Conservation (phyloP, 257 asterid species). For the Solanum chiquidenum region DNA sequence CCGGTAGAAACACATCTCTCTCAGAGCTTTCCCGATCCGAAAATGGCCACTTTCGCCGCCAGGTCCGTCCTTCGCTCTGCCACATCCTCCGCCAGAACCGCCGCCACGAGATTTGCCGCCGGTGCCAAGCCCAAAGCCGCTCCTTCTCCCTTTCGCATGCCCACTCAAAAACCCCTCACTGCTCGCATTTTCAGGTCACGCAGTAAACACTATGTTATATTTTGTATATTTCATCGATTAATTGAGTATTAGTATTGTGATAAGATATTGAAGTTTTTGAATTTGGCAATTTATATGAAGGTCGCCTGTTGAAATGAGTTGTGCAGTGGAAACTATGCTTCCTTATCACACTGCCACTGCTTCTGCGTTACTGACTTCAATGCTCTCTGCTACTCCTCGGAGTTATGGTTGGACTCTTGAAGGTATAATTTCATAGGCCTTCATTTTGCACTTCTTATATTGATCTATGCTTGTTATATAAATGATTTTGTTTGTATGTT, state of each 20-base stretch:
- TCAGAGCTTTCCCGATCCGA: conserved; percentile 9
- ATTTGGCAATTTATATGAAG: conserved; percentile 8
- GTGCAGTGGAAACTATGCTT: conserved; percentile 60
- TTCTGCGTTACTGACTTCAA: conserved; percentile 71
- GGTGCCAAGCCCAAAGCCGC: conserved; percentile 37
- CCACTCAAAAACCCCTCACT: conserved; percentile 53
- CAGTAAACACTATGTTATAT: background rate
- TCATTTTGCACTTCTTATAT: background rate
- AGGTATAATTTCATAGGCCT: conserved; percentile 30
- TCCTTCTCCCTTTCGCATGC: conserved; percentile 48
- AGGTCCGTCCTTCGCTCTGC: conserved; percentile 56
- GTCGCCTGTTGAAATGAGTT: conserved; percentile 71
- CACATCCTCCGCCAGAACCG: conserved; percentile 31
- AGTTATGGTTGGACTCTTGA: conserved; percentile 69
- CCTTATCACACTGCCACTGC: conserved; percentile 93
- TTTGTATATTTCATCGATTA: background rate
- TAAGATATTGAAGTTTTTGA: background rate
- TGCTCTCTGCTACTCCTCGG: conserved; percentile 78
- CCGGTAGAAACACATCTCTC: conserved; percentile 4
- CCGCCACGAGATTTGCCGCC: conserved; percentile 33
- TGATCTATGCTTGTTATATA: background rate
- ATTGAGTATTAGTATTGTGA: background rate
- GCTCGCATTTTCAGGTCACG: conserved; percentile 66
- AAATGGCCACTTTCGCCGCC: conserved; percentile 66
- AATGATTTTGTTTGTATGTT: background rate